Percentiles rank a stretch among this genome's conserved stretches.
Evolutionary conservation across 2,329 filamentous ascomycete genomes (phyloP).

Genomic region (Beauveria sp.): DNA sequence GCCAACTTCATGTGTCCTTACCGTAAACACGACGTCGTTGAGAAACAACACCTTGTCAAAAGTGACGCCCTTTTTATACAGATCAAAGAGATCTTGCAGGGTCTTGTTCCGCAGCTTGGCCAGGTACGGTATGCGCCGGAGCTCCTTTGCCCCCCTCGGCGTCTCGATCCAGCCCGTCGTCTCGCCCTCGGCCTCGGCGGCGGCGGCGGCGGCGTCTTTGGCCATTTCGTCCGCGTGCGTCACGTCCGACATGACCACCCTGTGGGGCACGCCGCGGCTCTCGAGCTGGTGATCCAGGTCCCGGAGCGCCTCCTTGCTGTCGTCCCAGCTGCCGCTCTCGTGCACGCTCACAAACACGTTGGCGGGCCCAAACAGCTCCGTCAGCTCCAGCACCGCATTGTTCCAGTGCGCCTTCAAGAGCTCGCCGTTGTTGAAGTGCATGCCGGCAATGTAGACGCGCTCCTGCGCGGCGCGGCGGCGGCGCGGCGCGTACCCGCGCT

Average conservation of each 20-base stretch:
- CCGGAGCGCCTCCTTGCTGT: slow-evolving; percentile 54
- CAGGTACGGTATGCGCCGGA: slow-evolving; percentile 62
- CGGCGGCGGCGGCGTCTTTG: slow-evolving; percentile 27
- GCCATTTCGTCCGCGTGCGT: slow-evolving; percentile 52
- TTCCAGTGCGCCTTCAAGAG: slow-evolving; percentile 58
- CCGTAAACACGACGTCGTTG: slow-evolving; percentile 56
- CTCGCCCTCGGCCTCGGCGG: slow-evolving; percentile 17
- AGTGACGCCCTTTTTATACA: slow-evolving; percentile 40
- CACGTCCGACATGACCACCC: slow-evolving; percentile 48
- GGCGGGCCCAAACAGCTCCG: slow-evolving; percentile 47
- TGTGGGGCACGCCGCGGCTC: slow-evolving; percentile 42
- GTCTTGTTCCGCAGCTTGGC: slow-evolving; percentile 56
- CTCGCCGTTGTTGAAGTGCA: slow-evolving; percentile 60
- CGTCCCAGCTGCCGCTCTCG: slow-evolving; percentile 63
- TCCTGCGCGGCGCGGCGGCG: slow-evolving; percentile 21
- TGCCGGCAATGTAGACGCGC: slow-evolving; percentile 59
- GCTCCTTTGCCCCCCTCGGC: slow-evolving; percentile 42
- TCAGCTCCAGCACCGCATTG: slow-evolving; percentile 49
- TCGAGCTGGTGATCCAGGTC: slow-evolving; percentile 49
- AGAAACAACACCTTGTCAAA: slow-evolving; percentile 55
- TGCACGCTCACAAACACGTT: slow-evolving; percentile 63
- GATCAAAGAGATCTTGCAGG: slow-evolving; percentile 48
- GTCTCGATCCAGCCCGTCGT: slow-evolving; percentile 57
- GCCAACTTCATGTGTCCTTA: slow-evolving; percentile 21
- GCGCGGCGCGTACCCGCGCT: slow-evolving; percentile 16